phyloP scores from a whole-genome alignment of 2,329 filamentous ascomycete species.

The Calonectria pauciramosa region DNA sequence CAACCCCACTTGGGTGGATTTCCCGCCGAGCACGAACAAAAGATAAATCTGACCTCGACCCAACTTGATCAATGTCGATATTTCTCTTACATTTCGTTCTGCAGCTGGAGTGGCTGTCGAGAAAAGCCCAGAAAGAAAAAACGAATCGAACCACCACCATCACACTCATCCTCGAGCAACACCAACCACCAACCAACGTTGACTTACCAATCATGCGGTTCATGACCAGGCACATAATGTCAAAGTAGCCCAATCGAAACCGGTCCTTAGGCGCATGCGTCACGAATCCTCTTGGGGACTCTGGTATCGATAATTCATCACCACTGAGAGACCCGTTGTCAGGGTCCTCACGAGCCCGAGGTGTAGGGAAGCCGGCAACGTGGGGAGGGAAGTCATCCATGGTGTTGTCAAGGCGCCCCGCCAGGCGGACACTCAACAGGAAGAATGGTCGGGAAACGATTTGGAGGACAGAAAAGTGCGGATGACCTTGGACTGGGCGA shows the following conservation, averaged over 20 bases:
- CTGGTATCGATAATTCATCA: slow-evolving; percentile 19
- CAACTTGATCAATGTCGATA: not conserved
- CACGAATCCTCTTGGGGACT: slow-evolving; percentile 47
- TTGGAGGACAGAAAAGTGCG: not conserved
- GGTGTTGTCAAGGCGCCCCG: slow-evolving; percentile 5
- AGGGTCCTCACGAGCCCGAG: not conserved
- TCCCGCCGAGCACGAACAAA: slow-evolving; percentile 20
- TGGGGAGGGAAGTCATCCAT: slow-evolving; percentile 49
- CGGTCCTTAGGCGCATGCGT: slow-evolving; percentile 51
- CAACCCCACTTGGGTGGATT: slow-evolving; percentile 40
- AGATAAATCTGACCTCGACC: slow-evolving; percentile 42
- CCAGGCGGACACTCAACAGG: not conserved
- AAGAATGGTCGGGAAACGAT: slow-evolving; percentile 6
- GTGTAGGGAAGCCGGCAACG: slow-evolving; percentile 18
- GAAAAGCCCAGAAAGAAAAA: no score
- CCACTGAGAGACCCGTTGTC: slow-evolving; percentile 23
- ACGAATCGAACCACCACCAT: not conserved
- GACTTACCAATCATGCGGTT: slow-evolving; percentile 55
- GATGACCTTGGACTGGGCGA: slow-evolving; percentile 13
- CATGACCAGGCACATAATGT: slow-evolving; percentile 52
- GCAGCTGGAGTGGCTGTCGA: not conserved
- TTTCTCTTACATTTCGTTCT: not conserved
- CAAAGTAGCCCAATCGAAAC: slow-evolving; percentile 53
- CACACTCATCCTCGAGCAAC: not conserved
- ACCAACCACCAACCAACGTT: no score